Evolutionary conservation across 2,329 filamentous ascomycete species (phyloP), one percentile per base, ranked within the genome.

Genomic region (Podosphaera xanthii): DNA sequence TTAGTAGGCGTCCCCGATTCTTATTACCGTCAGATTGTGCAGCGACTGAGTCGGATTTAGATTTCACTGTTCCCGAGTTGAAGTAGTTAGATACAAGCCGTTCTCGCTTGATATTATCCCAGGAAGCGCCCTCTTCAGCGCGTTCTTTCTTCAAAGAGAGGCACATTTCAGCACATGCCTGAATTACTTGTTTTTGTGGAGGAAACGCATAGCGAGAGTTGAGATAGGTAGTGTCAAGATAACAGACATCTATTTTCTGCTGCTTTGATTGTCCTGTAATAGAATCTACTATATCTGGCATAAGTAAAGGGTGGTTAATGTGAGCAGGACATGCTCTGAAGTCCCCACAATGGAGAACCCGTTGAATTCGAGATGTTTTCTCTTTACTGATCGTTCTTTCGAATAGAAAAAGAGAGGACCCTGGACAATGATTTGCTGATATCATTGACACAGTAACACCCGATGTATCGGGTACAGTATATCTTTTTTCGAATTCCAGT

Each of bases 171-270:
- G 88, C 87, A 67, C 89, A 96, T 7, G 91, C 86, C 62, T 79
- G 76, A 62, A 97, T 88, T 59, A 98, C 92, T 64, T 92, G 83
- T 60, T 84, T 77, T 69, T 98, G 92, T 2, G 81, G 83, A 0
- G 92, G 92, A 65, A 98, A 98, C 0, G 91, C 84, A 70, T 97
- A 98, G 63, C 90, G 89, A 0, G 92, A 92, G 63, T 92, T 95
- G 9, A 98, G 77, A 69, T 98, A 98, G 0, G 92, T 98, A 0
- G 92, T 98, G 69, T 98, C 92, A 7, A 98, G 80, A 69, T 98
- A 98, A 72, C 92, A 97, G 35, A 91, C 82, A 67, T 98, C 91
- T 59, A 98, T 89, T 66, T 84, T 87, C 68, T 97, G 92, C 67
- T 92, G 85, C 60, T 76, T 82, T 0, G 73, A 74, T 69, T 85